These are phyloP conservation scores for Aphanomyces astaci DNA, from an alignment of 352 stramenopile genomes.

Conservation along the genomic window DNA sequence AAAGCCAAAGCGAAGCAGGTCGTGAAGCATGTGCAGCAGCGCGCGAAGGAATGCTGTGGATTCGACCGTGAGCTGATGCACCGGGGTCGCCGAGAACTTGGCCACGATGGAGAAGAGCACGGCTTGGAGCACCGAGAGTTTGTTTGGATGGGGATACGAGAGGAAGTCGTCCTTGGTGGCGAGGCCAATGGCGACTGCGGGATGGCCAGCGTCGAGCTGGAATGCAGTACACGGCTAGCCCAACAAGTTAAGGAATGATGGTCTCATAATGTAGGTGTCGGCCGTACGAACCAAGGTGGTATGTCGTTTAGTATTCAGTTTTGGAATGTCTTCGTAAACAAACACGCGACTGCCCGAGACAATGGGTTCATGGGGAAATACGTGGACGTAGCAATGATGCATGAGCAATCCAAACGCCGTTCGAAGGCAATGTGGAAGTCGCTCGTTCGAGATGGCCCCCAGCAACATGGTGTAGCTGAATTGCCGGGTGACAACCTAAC, in stretches of 20 bases:
- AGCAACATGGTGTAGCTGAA: constrained; percentile 9
- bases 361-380: constrained; percentile 6
- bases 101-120: background rate
- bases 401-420: background rate
- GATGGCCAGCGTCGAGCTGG: background rate
- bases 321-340: constrained; percentile 8
- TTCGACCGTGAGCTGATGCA: background rate
- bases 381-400: constrained; percentile 2
- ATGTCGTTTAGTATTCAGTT: background rate
- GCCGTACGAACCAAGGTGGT: background rate
- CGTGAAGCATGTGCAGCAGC: background rate
- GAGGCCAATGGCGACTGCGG: background rate
- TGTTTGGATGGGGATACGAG: constrained; percentile 4
- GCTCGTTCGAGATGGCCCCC: background rate
- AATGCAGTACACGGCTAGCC: background rate
- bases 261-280: background rate
- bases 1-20: constrained; percentile 9
- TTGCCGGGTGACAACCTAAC: background rate
- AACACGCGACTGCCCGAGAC: background rate
- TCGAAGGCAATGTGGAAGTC: background rate
- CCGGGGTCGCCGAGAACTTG: background rate
- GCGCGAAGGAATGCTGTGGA: background rate
- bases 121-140: background rate
- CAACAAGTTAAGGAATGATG: background rate
- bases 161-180: background rate